These are phyloP conservation scores for Phialemoniopsis sp. DNA, from an alignment of 2,329 filamentous ascomycete genomes.

Conservation along the genomic window DNA sequence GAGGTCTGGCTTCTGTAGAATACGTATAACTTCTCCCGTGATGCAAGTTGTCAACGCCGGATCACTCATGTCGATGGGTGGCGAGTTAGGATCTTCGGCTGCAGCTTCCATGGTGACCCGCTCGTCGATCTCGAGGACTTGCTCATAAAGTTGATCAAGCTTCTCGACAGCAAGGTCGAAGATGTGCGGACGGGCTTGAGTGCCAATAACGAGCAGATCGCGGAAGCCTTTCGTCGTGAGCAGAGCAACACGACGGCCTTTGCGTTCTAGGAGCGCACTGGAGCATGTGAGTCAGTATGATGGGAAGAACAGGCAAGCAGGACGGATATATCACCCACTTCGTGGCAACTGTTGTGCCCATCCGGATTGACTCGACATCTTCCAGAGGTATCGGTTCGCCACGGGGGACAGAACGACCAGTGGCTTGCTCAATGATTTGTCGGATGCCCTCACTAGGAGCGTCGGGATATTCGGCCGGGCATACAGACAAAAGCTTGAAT, in stretches of 20 bases:
- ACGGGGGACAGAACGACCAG: not conserved
- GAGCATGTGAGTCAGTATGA: no score
- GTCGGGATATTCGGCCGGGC: slow-evolving; percentile 3
- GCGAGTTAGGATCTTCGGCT: slow-evolving; percentile 45
- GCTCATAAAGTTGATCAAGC: slow-evolving; percentile 5
- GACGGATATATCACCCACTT: no score
- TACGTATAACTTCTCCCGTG: slow-evolving; percentile 64
- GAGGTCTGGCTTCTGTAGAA: slow-evolving; percentile 56
- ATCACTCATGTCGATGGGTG: no score
- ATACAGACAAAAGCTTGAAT: slow-evolving; percentile 28
- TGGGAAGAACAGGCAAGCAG: no score
- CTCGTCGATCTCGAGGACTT: slow-evolving; percentile 8
- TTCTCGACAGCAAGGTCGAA: slow-evolving; percentile 14
- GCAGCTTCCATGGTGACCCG: slow-evolving; percentile 6
- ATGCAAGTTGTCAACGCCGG: no score
- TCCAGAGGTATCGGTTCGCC: slow-evolving; percentile 54
- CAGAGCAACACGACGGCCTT: slow-evolving; percentile 7
- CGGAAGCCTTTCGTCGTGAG: slow-evolving; percentile 7
- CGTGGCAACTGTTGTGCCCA: slow-evolving; percentile 10
- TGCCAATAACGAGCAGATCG: slow-evolving; percentile 5
- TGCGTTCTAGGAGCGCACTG: slow-evolving; percentile 9
- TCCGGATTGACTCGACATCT: slow-evolving; percentile 10
- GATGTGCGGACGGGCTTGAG: slow-evolving; percentile 6
- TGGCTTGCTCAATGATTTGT: not conserved
- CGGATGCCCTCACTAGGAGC: slow-evolving; percentile 3